Base-by-base conservation (phyloP, 2,329 filamentous ascomycete genomes). In the Lachnellula suecica region DNA sequence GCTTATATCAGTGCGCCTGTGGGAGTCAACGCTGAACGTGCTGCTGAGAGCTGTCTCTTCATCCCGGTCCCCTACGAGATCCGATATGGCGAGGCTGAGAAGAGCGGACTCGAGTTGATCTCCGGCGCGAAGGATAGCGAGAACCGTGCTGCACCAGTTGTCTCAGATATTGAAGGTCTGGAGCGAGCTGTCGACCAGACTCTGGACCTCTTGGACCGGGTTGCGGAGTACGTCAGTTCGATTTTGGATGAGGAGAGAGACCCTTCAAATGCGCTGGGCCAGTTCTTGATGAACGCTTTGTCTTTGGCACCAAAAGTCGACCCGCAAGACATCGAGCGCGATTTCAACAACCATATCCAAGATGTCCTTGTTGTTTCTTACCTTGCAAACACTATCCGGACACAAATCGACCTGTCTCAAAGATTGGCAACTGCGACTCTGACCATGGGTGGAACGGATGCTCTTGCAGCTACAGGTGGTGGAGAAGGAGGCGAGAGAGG, bases 271-370 rank as follows among this genome's bases (percentile, higher is more conserved):
- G 91, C 92, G 11, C 79, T 99, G 52, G 94, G 92, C 61, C 95
- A 99, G 75, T 96, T 91, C 75, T 79, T 99, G 62, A 89, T 97
- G 80, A 96, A 96, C 72, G 87, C 93, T 35, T 83, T 99, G 59
- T 92, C 89, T 43, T 79, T 99, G 59, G 91, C 93, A 51, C 94
- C 94, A 67, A 99, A 97, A 82, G 94, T 97, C 56, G 90, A 96
- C 66, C 79, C 87, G 34, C 82, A 85, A 57, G 88, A 95, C 71
- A 92, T 99, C 69, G 94, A 99, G 81, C 83, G 88, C 70, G 92
- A 97, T 79, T 99, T 99, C 84, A 99, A 99, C 84, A 96, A 96
- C 79, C 94, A 99, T 78, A 91, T 99, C 73, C 94, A 99, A 78
- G 94, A 99, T 72, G 92, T 99, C 56, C 85, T 99, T 62, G 92